Percentiles rank a stretch among this genome's conserved stretches.
These are phyloP conservation scores for Calocybe indica DNA, from an alignment of 768 basidiomycete species.

Conservation along the genomic window DNA sequence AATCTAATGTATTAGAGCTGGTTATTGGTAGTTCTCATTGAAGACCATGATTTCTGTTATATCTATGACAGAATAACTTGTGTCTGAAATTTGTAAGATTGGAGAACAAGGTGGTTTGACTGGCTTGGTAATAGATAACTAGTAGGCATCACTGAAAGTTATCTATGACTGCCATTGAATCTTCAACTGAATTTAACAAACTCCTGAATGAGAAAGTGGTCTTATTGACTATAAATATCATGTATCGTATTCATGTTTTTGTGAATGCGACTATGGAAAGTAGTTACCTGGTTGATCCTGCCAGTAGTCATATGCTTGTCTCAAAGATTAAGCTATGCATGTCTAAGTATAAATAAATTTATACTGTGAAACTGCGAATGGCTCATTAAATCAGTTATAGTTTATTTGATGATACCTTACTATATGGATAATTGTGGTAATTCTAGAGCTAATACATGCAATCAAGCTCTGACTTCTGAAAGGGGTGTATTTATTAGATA, in stretches of 20 bases:
- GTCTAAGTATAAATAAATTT: slow-evolving; percentile 71
- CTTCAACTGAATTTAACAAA: slow-evolving; percentile 18
- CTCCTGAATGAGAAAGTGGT: slow-evolving; percentile 18
- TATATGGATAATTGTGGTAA: slow-evolving; percentile 80
- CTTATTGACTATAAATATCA: slow-evolving; percentile 3
- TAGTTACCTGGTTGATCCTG: slow-evolving; percentile 84
- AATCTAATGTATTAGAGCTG: slow-evolving; percentile 13
- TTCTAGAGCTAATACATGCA: slow-evolving; percentile 76
- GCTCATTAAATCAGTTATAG: slow-evolving; percentile 83
- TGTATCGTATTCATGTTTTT: slow-evolving; percentile 1
- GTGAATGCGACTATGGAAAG: slow-evolving; percentile 23
- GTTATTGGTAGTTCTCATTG: slow-evolving; percentile 32
- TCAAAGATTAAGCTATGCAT: slow-evolving; percentile 83
- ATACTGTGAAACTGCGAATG: slow-evolving; percentile 77
- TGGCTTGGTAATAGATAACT: slow-evolving; percentile 14
- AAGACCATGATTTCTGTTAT: slow-evolving; percentile 28
- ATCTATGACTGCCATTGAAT: slow-evolving; percentile 12
- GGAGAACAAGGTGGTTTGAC: slow-evolving; percentile 36
- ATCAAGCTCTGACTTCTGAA: slow-evolving; percentile 61
- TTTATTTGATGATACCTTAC: slow-evolving; percentile 73
- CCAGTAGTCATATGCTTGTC: slow-evolving; percentile 83
- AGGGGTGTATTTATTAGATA: slow-evolving; percentile 75
- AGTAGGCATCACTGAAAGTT: slow-evolving; percentile 12
- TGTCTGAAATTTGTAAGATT: slow-evolving; percentile 38
- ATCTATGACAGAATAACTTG: slow-evolving; percentile 15